phyloP scores from a whole-genome alignment of 1,284 basidiomycete species.

The Kwoniella shivajii region DNA sequence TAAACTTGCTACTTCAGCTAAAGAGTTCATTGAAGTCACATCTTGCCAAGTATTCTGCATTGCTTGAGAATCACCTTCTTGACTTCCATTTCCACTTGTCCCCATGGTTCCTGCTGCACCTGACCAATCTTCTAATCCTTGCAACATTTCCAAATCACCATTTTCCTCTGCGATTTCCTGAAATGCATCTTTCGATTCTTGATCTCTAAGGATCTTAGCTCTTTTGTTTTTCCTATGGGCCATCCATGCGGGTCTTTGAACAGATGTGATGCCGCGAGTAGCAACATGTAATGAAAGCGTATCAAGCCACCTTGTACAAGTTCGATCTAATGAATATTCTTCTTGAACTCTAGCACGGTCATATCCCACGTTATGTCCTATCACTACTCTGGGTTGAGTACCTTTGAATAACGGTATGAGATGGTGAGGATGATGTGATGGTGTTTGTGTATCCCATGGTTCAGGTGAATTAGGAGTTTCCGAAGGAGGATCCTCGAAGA shows the following conservation, averaged over 20 bases:
- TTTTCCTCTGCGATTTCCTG: constrained; percentile 58
- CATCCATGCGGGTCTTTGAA: constrained; percentile 92
- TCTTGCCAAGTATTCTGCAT: constrained; percentile 72
- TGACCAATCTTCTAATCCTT: constrained; percentile 29
- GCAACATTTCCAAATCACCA: constrained; percentile 55
- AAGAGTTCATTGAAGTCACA: constrained; percentile 86
- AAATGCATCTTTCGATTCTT: constrained; percentile 46
- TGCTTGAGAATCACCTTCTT: constrained; percentile 46
- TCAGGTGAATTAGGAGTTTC: constrained; percentile 5
- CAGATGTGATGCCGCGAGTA: constrained; percentile 90
- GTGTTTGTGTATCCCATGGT: constrained; percentile 36
- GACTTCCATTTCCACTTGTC: constrained; percentile 28
- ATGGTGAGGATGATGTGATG: constrained; percentile 31
- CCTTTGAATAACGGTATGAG: constrained; percentile 46
- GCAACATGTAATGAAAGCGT: constrained; percentile 96
- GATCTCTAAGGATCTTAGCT: constrained; percentile 47
- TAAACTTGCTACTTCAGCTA: constrained; percentile 86
- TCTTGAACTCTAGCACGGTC: constrained; percentile 82
- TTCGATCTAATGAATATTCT: constrained; percentile 76
- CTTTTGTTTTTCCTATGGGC: constrained; percentile 64
- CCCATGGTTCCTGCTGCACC: background rate
- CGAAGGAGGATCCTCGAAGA: constrained; percentile 61
- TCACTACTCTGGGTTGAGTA: constrained; percentile 64
- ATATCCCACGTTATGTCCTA: constrained; percentile 95
- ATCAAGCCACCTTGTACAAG: constrained; percentile 82